Evolutionary conservation across 169 alveolate species (phyloP).

Genomic region (Eimeria maxima): DNA sequence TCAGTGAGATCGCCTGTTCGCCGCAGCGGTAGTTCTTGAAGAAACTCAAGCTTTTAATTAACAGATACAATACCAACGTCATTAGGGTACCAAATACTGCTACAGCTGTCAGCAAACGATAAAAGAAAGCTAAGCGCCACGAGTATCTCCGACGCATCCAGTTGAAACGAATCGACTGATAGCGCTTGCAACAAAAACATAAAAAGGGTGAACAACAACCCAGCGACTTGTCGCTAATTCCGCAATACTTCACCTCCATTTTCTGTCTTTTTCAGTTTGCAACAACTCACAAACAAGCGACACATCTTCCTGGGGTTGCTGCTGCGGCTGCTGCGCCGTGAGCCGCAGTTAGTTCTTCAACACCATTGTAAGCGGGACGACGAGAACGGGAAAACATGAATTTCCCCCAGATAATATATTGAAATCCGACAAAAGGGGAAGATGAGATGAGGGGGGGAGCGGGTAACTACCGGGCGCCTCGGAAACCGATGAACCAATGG

Average conservation of each 20-base stretch:
- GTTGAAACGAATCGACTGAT: constrained; percentile 17
- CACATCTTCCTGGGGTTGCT: too few species aligned
- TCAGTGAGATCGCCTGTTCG: constrained; percentile 10
- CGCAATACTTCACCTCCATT: background rate
- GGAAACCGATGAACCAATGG: background rate
- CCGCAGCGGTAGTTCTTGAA: constrained; percentile 78
- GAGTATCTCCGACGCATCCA: constrained; percentile 60
- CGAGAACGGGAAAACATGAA: too few species aligned
- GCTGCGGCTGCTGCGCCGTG: too few species aligned
- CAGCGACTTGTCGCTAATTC: background rate
- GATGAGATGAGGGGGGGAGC: background rate
- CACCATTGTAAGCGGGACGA: too few species aligned
- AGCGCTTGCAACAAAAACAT: constrained; percentile 24
- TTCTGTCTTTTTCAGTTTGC: background rate
- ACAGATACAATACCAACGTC: constrained; percentile 50
- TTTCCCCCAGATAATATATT: too few species aligned
- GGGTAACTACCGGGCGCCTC: background rate
- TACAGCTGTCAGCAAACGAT: background rate
- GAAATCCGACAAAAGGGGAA: background rate
- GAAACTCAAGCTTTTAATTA: constrained; percentile 25
- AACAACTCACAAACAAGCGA: too few species aligned
- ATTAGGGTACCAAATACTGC: constrained; percentile 14
- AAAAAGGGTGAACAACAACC: background rate
- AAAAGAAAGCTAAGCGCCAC: constrained; percentile 57
- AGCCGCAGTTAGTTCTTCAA: too few species aligned